A percentile compares a stretch with the other conserved stretches of the same genome.
phyloP scores from a whole-genome alignment of 805 yeast species.

The Suhomyces sp. region DNA sequence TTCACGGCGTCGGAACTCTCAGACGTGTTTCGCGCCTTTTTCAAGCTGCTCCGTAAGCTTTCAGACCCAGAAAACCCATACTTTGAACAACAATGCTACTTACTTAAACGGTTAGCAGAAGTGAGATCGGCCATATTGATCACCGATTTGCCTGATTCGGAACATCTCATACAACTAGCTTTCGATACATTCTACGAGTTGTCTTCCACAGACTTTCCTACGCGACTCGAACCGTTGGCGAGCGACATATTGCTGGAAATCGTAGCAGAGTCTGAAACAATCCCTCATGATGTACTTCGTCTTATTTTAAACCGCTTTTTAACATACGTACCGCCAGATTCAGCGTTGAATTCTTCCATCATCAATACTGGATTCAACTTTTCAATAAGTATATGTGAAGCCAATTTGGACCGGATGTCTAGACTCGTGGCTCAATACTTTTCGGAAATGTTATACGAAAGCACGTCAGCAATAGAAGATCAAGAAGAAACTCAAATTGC shows the following conservation, averaged over 20 bases:
- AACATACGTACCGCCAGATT: constrained; percentile 12
- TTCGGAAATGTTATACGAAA: constrained; percentile 67
- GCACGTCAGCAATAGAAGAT: constrained; percentile 25
- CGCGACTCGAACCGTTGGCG: constrained; percentile 57
- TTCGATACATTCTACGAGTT: constrained; percentile 64
- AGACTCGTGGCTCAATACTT: constrained; percentile 75
- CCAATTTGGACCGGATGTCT: constrained; percentile 69
- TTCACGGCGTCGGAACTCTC: constrained; percentile 61
- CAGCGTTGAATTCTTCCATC: constrained; percentile 16
- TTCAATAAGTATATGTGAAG: constrained; percentile 63
- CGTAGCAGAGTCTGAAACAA: constrained; percentile 62
- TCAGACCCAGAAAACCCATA: constrained; percentile 56
- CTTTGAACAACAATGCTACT: constrained; percentile 58
- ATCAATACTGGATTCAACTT: constrained; percentile 62
- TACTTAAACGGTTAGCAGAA: constrained; percentile 68
- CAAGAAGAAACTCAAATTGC: constrained; percentile 5
- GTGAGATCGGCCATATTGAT: constrained; percentile 70
- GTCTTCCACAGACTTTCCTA: constrained; percentile 43
- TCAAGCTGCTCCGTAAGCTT: constrained; percentile 57
- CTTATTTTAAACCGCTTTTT: constrained; percentile 65
- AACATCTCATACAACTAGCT: constrained; percentile 48
- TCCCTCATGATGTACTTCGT: constrained; percentile 60
- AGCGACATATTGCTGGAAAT: constrained; percentile 74
- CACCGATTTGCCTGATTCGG: constrained; percentile 69
- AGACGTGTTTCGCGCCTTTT: constrained; percentile 63